Conservation (phyloP, 2,329 filamentous ascomycete genomes). For the Aspergillus persii region DNA sequence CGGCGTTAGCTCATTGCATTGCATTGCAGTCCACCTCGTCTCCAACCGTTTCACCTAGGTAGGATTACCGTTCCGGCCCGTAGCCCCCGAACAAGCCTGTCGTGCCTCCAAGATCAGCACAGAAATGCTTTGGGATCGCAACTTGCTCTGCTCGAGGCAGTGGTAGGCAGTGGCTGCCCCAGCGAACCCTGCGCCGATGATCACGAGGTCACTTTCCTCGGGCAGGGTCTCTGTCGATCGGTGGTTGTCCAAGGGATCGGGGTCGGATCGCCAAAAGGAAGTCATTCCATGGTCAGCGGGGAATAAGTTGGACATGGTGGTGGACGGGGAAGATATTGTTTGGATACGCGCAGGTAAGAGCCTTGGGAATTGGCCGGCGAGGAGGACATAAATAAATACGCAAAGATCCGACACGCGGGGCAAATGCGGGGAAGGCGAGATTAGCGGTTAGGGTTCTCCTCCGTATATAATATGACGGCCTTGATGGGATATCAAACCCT, state of each 20-base stretch:
- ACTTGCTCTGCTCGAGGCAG: constrained; percentile 27
- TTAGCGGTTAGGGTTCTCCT: no score
- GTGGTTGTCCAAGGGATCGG: constrained; percentile 41
- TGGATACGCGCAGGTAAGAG: no score
- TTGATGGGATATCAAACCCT: no score
- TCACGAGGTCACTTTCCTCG: constrained; percentile 39
- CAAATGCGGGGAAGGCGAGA: no score
- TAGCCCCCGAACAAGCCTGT: constrained; percentile 43
- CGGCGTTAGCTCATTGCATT: not conserved
- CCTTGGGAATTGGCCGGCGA: no score
- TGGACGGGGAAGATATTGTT: not conserved
- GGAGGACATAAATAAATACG: no score
- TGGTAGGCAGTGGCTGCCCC: constrained; percentile 44
- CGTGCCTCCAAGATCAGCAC: constrained; percentile 43
- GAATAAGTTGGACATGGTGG: constrained; percentile 16
- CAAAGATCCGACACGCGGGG: no score
- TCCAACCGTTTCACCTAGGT: no score
- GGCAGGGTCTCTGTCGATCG: constrained; percentile 42
- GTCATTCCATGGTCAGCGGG: constrained; percentile 23
- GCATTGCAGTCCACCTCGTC: not conserved
- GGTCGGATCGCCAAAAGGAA: constrained; percentile 46
- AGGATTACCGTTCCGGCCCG: constrained; percentile 39
- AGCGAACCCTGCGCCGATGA: constrained; percentile 48
- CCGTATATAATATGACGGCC: no score
- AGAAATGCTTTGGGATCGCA: constrained; percentile 15